Evolutionary conservation across 1,284 basidiomycete genomes (phyloP), one percentile per base, ranked within the genome.

Genomic region (Ceratobasidium sp.): DNA sequence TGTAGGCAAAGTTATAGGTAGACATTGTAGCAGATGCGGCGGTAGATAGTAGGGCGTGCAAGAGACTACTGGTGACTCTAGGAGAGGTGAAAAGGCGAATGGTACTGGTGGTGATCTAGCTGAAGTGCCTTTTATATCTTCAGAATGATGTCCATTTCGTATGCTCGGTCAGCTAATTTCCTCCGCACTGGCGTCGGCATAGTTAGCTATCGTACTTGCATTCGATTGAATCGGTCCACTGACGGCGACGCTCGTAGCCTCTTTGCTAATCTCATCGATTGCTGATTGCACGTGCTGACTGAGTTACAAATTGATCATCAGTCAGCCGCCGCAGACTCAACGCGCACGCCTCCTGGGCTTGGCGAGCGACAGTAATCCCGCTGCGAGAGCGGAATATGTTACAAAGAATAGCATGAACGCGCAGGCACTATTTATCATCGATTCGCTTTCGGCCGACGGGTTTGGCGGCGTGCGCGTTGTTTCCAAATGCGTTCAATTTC

Each of bases 1-100:
- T 71, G 36, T 59, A 71, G 30, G 67, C 67, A 52, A 48, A 71
- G 67, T 71, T 58, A 23, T 28, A 71, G 45, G 34, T 2, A 50
- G 67, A 58, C 67, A 71, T 71, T 16, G 18, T 26, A 34, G 14
- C 16, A 14, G 21, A 18, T 45, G 43, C 16, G 4, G 43, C 18
- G 16, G 43, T 45, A 48, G 23, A 4, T 62, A 21, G 60, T 62
- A 34, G 28, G 34, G n/a, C 14, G 30, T 32, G 16, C 14, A 36
- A 21, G 32, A 3, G 14, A 28, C 21, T 46, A n/a, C 9, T 8
- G 26, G 59, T 61, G 32, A 9, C 28, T 28, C 23, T 3, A 32
- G 45, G 18, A 36, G 43, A 14, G 9, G 3, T 6, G 39, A 67
- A 26, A 18, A 18, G 23, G 52, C 23, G 10, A 28, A 48, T 65